Percentiles rank a stretch among this genome's conserved stretches.
Conservation (phyloP, 768 basidiomycete species). For the Lactifluus pinguis region DNA sequence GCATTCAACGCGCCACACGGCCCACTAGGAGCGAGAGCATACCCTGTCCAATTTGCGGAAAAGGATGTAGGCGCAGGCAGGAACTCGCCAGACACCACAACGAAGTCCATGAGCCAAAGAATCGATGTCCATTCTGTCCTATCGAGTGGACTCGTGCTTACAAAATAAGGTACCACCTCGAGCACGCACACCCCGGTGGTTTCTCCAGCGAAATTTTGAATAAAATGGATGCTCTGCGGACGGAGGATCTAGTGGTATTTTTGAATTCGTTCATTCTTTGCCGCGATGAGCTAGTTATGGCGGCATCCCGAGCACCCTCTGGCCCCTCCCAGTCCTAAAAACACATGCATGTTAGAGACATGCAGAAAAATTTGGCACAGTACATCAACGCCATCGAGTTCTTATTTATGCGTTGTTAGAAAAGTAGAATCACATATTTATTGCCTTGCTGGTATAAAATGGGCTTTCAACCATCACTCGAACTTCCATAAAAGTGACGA, state of each 20-base stretch:
- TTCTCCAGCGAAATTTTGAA: neutral
- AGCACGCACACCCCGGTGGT: neutral
- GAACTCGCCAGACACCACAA: neutral
- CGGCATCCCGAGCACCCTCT: neutral
- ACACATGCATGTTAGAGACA: too few species aligned
- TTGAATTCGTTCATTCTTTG: neutral
- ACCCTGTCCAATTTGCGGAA: neutral
- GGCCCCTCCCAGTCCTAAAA: neutral
- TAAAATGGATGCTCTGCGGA: neutral
- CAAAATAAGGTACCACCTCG: neutral
- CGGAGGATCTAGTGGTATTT: neutral
- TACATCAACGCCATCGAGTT: too few species aligned
- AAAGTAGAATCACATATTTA: too few species aligned
- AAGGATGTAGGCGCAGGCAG: neutral
- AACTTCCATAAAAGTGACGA: too few species aligned
- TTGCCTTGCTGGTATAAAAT: too few species aligned
- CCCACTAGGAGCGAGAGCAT: too few species aligned
- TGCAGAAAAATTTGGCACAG: too few species aligned
- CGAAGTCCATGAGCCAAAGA: neutral
- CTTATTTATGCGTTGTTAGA: too few species aligned
- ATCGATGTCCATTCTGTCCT: neutral
- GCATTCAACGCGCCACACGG: neutral
- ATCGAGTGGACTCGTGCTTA: neutral
- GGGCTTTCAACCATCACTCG: too few species aligned
- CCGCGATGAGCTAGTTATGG: too few species aligned